A percentile compares a stretch with the other conserved stretches of the same genome.
phyloP scores from a whole-genome alignment of 495 filamentous ascomycete species.

The Staphylotrichum longicolle region DNA sequence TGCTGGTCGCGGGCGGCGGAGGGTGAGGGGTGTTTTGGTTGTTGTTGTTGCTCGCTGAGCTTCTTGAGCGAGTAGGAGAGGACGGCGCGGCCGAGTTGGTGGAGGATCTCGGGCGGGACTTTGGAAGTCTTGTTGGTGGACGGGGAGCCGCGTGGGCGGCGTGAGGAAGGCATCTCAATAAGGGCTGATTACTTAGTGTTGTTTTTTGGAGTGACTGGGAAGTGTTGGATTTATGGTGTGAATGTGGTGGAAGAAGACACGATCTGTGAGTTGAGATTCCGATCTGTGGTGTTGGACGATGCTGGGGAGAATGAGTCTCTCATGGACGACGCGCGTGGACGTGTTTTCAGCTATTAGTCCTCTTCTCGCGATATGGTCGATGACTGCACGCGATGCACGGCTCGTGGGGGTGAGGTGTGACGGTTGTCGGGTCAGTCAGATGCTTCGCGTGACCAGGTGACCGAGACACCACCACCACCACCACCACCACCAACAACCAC shows the following conservation, averaged over 20 bases:
- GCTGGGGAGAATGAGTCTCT: too few relatives aligned
- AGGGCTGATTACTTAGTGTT: neutral
- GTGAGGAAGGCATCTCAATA: conserved; percentile 3
- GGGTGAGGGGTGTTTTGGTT: neutral
- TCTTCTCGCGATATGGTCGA: neutral
- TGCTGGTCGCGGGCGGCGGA: neutral
- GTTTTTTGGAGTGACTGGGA: too few relatives aligned
- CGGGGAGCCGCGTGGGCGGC: conserved; percentile 1
- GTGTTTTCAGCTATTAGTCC: neutral
- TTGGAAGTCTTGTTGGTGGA: neutral
- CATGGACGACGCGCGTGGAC: neutral
- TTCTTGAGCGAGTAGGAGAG: conserved; percentile 29
- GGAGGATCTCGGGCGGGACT: conserved; percentile 24
- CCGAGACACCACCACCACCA: conserved; percentile 13
- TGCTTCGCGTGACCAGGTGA: conserved; percentile 22
- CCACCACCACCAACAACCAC: neutral
- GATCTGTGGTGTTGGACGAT: too few relatives aligned
- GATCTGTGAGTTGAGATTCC: neutral
- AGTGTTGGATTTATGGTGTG: neutral
- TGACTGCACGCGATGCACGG: conserved; percentile 2
- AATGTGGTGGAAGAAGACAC: neutral
- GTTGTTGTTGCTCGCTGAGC: conserved; percentile 15
- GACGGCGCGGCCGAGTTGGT: conserved; percentile 28
- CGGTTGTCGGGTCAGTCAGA: conserved; percentile 11
- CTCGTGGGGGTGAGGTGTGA: conserved; percentile 17